phyloP scores from a whole-genome alignment of 495 filamentous ascomycete genomes.

The Clohesyomyces aquaticus region DNA sequence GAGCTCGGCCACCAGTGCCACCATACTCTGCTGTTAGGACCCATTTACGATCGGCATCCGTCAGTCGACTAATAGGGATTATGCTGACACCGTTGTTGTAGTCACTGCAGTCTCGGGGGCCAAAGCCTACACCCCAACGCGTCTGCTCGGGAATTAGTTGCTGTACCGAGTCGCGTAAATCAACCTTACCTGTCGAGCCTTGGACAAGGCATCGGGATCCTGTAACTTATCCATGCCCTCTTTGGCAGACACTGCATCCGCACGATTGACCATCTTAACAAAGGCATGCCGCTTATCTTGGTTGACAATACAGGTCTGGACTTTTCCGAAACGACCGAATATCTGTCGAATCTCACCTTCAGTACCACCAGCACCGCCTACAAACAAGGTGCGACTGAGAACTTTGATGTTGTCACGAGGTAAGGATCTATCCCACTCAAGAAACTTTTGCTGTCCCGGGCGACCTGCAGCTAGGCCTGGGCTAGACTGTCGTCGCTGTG shows the following conservation, averaged over 20 bases:
- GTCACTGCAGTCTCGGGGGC: constrained; percentile 95
- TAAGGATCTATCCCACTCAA: constrained; percentile 77
- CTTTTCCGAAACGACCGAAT: constrained; percentile 78
- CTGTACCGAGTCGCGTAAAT: not conserved
- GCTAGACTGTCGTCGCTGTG: constrained; percentile 61
- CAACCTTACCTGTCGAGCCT: constrained; percentile 61
- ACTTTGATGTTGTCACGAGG: constrained; percentile 83
- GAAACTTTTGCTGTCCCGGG: constrained; percentile 65
- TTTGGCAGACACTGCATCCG: constrained; percentile 80
- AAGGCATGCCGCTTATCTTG: constrained; percentile 97
- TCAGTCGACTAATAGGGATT: constrained; percentile 88
- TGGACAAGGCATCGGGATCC: constrained; percentile 70
- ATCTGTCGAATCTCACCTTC: constrained; percentile 78
- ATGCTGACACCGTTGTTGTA: constrained; percentile 90
- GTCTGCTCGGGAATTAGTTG: constrained; percentile 58
- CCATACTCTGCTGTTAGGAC: constrained; percentile 93
- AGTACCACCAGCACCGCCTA: constrained; percentile 80
- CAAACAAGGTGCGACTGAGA: constrained; percentile 91
- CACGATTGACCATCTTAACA: constrained; percentile 93
- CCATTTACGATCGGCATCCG: constrained; percentile 96
- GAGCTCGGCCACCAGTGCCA: constrained; percentile 80
- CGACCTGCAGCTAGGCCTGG: constrained; percentile 51
- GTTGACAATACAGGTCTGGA: constrained; percentile 98
- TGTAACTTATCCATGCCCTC: constrained; percentile 86
- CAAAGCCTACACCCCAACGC: constrained; percentile 96